These are phyloP conservation scores for Elsinoe perseae DNA, from an alignment of 2,329 filamentous ascomycete genomes.

Conservation along the genomic window DNA sequence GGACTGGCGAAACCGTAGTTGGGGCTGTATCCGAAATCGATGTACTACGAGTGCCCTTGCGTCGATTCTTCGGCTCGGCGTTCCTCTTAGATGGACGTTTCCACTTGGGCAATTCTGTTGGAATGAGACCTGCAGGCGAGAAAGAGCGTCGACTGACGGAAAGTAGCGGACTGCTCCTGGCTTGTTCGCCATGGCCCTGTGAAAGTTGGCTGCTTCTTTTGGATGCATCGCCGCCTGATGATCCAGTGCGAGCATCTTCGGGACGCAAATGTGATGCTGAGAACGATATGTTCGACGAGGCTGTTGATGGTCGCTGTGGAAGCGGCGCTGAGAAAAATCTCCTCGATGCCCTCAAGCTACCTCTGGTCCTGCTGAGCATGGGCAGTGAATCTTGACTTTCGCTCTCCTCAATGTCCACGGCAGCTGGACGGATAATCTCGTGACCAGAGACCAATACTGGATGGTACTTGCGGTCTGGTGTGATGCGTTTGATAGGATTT, in stretches of 20 bases:
- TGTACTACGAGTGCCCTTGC: conserved; percentile 23
- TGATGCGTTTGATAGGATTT: conserved; percentile 31
- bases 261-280: background rate
- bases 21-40: conserved; percentile 32
- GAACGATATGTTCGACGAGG: conserved; percentile 7
- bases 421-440: conserved; percentile 22
- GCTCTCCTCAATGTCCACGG: conserved; percentile 26
- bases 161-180: conserved; percentile 6
- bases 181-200: conserved; percentile 1
- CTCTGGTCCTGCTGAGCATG: conserved; percentile 3
- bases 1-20: conserved; percentile 30
- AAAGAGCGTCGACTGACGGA: conserved; percentile 40
- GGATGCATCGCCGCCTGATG: background rate
- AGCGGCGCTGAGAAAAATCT: conserved; percentile 14
- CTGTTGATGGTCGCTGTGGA: conserved; percentile 12
- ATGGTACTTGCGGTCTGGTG: conserved; percentile 30
- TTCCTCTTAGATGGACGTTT: conserved; percentile 33
- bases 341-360: conserved; percentile 2
- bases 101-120: conserved; percentile 31
- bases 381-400: conserved; percentile 17
- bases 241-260: background rate
- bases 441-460: conserved; percentile 28
- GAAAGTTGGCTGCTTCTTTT: conserved; percentile 9
- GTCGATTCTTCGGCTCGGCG: conserved; percentile 26
- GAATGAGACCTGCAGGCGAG: conserved; percentile 42